Evolutionary conservation across 2,329 filamentous ascomycete species (phyloP).

Genomic region (Ophiocordyceps camponoti-leonardi): DNA sequence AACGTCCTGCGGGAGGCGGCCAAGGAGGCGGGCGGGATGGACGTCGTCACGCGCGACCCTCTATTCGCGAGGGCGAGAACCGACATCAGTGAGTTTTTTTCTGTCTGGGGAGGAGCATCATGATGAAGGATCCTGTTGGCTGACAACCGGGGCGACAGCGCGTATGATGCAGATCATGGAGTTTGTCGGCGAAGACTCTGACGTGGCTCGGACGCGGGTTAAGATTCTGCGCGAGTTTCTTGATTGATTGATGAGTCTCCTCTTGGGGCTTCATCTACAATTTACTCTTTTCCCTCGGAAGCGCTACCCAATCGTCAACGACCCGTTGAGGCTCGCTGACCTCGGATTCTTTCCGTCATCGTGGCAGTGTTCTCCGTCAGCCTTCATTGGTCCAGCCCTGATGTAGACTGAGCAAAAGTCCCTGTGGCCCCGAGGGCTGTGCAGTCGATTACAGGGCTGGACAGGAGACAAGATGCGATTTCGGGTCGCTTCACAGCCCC

Average conservation of each 20-base stretch:
- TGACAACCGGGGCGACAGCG: constrained; percentile 15
- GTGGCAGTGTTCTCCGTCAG: neutral
- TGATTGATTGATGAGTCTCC: constrained; percentile 2
- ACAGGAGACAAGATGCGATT: neutral
- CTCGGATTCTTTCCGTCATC: neutral
- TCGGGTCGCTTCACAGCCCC: neutral
- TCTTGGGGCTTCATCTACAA: no score
- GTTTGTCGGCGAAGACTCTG: constrained; percentile 38
- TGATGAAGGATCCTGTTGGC: neutral
- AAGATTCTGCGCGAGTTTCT: constrained; percentile 39
- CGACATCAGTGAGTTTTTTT: constrained; percentile 37
- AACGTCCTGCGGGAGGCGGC: constrained; percentile 36
- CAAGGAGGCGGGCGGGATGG: constrained; percentile 26
- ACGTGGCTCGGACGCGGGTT: constrained; percentile 41
- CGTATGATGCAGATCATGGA: constrained; percentile 50
- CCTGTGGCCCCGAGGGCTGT: neutral
- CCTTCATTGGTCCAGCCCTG: neutral
- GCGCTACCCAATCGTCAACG: neutral
- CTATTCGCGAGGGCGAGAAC: constrained; percentile 40
- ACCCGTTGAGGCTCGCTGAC: neutral
- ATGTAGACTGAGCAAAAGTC: neutral
- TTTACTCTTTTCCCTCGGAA: neutral
- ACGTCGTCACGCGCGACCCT: constrained; percentile 32
- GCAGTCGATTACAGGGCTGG: neutral
- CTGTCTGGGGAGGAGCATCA: neutral